Conservation (phyloP, 1,284 basidiomycete species). For the Inonotus hispidus region DNA sequence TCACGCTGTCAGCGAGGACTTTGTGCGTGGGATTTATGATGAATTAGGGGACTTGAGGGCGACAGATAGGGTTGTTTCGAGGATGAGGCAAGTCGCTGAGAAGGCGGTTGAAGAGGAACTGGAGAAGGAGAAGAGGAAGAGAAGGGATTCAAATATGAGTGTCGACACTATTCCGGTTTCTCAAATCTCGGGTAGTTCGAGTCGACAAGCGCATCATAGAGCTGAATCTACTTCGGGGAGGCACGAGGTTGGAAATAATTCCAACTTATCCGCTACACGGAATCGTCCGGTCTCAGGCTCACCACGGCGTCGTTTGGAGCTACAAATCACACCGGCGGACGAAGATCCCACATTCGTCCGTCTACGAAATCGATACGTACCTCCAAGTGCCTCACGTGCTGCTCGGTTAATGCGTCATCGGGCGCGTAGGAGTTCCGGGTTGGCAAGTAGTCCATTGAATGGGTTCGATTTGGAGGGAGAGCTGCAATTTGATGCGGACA, state of each 20-base stretch:
- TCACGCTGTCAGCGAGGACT: constrained; percentile 13
- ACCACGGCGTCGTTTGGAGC: not conserved
- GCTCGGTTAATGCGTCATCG: constrained; percentile 1
- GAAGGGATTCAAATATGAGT: not conserved
- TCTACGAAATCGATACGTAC: constrained; percentile 2
- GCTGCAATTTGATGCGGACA: not conserved
- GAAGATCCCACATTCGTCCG: constrained; percentile 1
- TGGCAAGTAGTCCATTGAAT: constrained; percentile 4
- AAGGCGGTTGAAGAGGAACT: constrained; percentile 4
- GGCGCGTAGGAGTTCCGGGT: not conserved
- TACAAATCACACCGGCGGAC: constrained; percentile 10
- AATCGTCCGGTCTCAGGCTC: not conserved
- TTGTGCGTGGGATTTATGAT: constrained; percentile 14
- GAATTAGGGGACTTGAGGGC: constrained; percentile 7
- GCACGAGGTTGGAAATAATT: not conserved
- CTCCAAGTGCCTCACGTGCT: constrained; percentile 16
- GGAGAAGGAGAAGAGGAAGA: not conserved
- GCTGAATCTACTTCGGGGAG: not conserved
- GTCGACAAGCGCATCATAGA: not conserved
- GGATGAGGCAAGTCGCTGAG: constrained; percentile 11
- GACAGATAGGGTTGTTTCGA: constrained; percentile 12
- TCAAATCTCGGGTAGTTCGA: not conserved
- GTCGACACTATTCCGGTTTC: not conserved
- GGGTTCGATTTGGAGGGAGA: not conserved
- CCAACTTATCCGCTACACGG: not conserved